Evolutionary conservation across 306 rosid genomes (phyloP).

Genomic region (Hippophae gyantsensis): DNA sequence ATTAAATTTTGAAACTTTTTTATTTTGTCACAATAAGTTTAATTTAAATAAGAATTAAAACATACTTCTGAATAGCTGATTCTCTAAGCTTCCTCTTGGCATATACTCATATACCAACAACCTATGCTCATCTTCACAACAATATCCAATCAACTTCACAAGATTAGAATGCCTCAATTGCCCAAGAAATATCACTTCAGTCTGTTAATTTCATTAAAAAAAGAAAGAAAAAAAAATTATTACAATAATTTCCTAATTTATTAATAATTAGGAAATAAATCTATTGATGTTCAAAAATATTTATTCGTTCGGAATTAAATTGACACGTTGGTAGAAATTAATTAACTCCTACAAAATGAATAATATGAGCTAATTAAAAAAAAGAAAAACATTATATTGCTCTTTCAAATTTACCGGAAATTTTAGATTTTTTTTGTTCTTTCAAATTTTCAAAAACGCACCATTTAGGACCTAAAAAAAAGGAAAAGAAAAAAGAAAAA

Average conservation of each 20-base stretch:
- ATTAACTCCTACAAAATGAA: too few relatives aligned
- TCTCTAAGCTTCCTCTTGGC: constrained; percentile 68
- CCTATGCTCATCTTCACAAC: constrained; percentile 65
- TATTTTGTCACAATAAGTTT: background rate
- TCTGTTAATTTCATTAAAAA: constrained; percentile 22
- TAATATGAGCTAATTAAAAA: too few relatives aligned
- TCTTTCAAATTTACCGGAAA: too few relatives aligned
- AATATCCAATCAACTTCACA: constrained; percentile 69
- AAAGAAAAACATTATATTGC: too few relatives aligned
- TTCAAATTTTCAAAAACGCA: background rate
- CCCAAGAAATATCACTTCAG: constrained; percentile 74
- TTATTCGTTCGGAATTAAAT: too few relatives aligned
- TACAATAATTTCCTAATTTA: background rate
- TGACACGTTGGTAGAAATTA: too few relatives aligned
- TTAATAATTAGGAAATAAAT: too few relatives aligned
- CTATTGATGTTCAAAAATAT: too few relatives aligned
- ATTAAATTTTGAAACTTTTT: background rate
- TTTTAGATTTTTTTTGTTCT: too few relatives aligned
- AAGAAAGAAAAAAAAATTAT: background rate
- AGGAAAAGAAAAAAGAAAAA: background rate
- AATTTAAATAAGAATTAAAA: constrained; percentile 7
- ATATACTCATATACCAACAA: constrained; percentile 70
- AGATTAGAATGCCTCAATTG: constrained; percentile 72
- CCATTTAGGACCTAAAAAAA: background rate
- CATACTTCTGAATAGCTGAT: constrained; percentile 62